Percentiles rank a stretch among this genome's conserved stretches.
phyloP scores from a whole-genome alignment of 495 filamentous ascomycete genomes.

The Aspergillus nidulans region DNA sequence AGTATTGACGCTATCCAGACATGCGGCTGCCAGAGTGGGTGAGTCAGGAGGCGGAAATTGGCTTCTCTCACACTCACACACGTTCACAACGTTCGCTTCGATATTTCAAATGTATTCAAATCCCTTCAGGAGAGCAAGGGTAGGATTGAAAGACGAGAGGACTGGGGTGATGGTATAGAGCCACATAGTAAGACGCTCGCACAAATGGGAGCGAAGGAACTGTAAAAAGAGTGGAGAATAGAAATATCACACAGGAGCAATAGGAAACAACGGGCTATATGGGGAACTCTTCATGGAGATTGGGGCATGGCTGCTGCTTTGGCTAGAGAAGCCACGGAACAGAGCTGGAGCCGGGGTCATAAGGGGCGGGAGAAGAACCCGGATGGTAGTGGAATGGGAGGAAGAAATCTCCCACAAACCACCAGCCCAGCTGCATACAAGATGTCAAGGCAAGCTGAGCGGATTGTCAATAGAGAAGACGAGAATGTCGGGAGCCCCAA shows the following conservation, averaged over 20 bases:
- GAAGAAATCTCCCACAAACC: neutral
- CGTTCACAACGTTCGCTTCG: neutral
- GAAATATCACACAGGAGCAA: neutral
- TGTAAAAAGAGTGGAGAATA: constrained; percentile 12
- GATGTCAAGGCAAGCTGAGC: neutral
- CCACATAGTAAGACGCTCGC: constrained; percentile 1
- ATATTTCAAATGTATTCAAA: neutral
- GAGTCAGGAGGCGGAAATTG: neutral
- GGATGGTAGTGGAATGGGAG: neutral
- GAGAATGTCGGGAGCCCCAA: neutral
- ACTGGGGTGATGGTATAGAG: constrained; percentile 6
- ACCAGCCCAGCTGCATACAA: neutral
- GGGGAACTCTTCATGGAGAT: neutral
- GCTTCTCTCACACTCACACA: too few species aligned
- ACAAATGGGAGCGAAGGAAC: constrained; percentile 1
- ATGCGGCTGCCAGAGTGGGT: neutral
- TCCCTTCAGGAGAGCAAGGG: neutral
- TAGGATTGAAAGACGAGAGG: neutral
- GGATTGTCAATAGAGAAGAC: neutral
- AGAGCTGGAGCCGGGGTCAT: neutral
- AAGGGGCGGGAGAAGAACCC: neutral
- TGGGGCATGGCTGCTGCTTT: constrained; percentile 1
- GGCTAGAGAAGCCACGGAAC: constrained; percentile 2
- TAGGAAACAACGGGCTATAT: constrained; percentile 1
- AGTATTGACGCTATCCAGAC: constrained; percentile 1